Conservation (phyloP, 73 alveolate species). For the Paramecium caudatum region DNA sequence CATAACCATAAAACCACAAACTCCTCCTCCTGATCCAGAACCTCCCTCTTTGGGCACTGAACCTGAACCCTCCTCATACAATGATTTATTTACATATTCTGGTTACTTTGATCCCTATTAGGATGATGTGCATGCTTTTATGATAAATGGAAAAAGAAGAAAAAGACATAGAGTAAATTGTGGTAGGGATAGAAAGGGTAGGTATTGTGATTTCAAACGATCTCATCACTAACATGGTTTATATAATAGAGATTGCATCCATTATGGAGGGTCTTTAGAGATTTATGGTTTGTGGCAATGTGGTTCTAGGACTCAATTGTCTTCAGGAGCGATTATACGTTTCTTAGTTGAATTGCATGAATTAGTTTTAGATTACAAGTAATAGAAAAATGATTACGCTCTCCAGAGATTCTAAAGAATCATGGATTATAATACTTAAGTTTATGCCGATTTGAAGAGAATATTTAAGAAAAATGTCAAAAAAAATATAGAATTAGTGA, state of each 20-base stretch:
- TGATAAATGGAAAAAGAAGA: constrained; percentile 68
- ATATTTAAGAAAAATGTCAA: neutral
- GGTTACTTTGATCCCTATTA: constrained; percentile 65
- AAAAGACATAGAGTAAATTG: constrained; percentile 67
- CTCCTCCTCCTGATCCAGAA: constrained; percentile 65
- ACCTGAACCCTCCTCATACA: constrained; percentile 39
- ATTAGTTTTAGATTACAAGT: constrained; percentile 7
- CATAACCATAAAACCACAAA: constrained; percentile 17
- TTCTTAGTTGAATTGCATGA: constrained; percentile 65
- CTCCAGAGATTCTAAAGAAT: constrained; percentile 48
- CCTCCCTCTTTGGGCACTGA: constrained; percentile 35
- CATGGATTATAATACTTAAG: constrained; percentile 6
- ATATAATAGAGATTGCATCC: constrained; percentile 67
- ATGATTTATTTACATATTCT: constrained; percentile 55
- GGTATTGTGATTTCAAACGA: constrained; percentile 60
- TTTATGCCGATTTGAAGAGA: constrained; percentile 12
- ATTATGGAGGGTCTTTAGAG: constrained; percentile 63
- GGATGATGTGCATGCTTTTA: constrained; percentile 66
- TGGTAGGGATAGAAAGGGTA: constrained; percentile 71
- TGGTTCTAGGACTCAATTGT: constrained; percentile 30
- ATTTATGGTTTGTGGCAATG: constrained; percentile 59
- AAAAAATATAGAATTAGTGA: neutral
- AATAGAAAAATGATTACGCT: constrained; percentile 58
- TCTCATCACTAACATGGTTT: constrained; percentile 65
- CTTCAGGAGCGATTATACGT: constrained; percentile 39